Percentiles rank a stretch among this genome's conserved stretches.
phyloP scores from a whole-genome alignment of 257 asterid genomes.

The Lycium ferocissimum region DNA sequence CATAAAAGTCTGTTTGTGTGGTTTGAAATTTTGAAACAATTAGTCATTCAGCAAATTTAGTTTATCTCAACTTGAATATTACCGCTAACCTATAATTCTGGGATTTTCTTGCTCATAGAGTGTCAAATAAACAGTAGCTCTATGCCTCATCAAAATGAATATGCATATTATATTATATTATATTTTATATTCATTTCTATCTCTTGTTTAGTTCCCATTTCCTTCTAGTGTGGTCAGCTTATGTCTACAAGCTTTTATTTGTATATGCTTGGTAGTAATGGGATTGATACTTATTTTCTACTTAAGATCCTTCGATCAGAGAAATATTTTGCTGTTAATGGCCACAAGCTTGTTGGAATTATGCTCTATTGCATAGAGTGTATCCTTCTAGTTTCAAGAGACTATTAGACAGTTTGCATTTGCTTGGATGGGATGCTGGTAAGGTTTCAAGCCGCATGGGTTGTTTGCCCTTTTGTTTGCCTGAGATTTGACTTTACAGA shows the following conservation, averaged over 20 bases:
- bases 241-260: constrained; percentile 2
- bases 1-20: constrained; percentile 26
- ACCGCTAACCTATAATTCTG: background rate
- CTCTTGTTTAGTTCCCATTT: constrained; percentile 1
- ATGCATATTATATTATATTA: background rate
- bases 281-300: background rate
- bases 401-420: background rate
- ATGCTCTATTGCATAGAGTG: background rate
- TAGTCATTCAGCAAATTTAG: constrained; percentile 30
- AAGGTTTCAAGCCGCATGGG: background rate
- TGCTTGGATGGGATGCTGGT: constrained; percentile 10
- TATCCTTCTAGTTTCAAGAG: constrained; percentile 3
- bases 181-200: background rate
- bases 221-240: background rate
- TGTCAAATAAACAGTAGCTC: background rate
- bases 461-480: background rate
- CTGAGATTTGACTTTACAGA: background rate
- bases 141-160: background rate
- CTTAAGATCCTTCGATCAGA: background rate
- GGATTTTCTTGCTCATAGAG: background rate
- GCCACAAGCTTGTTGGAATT: background rate
- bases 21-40: constrained; percentile 35
- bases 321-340: background rate
- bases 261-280: constrained; percentile 1
- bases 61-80: background rate